phyloP scores from a whole-genome alignment of 2,329 filamentous ascomycete species.

The Venturia asperata region DNA sequence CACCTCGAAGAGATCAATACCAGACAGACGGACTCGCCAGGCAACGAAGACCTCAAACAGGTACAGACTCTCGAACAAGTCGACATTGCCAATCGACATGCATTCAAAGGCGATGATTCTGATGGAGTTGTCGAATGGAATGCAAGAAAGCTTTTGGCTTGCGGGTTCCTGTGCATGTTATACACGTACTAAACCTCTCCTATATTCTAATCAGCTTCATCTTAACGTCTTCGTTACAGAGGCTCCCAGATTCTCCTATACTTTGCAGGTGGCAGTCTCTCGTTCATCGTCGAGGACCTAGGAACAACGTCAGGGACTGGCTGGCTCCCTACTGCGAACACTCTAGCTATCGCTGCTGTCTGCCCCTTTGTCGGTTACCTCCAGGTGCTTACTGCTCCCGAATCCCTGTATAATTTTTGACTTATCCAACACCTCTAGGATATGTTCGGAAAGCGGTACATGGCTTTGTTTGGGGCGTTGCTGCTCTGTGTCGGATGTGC shows the following conservation, averaged over 20 bases:
- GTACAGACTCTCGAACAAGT: slow-evolving; percentile 28
- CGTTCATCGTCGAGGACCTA: slow-evolving; percentile 29
- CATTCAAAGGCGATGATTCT: slow-evolving; percentile 36
- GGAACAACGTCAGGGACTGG: slow-evolving; percentile 23
- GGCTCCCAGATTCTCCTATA: slow-evolving; percentile 32
- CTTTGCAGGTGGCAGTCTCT: slow-evolving; percentile 29
- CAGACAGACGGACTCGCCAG: slow-evolving; percentile 8
- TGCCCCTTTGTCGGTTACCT: slow-evolving; percentile 33
- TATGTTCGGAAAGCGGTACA: slow-evolving; percentile 32
- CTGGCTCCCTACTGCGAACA: slow-evolving; percentile 32
- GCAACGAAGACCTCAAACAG: slow-evolving; percentile 22
- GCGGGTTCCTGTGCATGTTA: slow-evolving; percentile 32
- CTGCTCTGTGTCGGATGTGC: slow-evolving; percentile 29
- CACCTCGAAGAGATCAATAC: slow-evolving; percentile 15
- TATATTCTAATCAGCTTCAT: slow-evolving; percentile 10
- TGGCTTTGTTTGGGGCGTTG: slow-evolving; percentile 29
- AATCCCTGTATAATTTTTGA: no score
- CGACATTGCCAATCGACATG: slow-evolving; percentile 31
- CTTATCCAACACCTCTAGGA: slow-evolving; percentile 26
- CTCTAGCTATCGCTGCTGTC: slow-evolving; percentile 31
- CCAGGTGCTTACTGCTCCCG: slow-evolving; percentile 7
- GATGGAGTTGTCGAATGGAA: slow-evolving; percentile 36
- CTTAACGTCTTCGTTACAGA: slow-evolving; percentile 15
- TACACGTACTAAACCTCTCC: slow-evolving; percentile 27
- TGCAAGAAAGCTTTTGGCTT: slow-evolving; percentile 30